phyloP scores from a whole-genome alignment of 768 basidiomycete species.

The Suillus ampliporus region DNA sequence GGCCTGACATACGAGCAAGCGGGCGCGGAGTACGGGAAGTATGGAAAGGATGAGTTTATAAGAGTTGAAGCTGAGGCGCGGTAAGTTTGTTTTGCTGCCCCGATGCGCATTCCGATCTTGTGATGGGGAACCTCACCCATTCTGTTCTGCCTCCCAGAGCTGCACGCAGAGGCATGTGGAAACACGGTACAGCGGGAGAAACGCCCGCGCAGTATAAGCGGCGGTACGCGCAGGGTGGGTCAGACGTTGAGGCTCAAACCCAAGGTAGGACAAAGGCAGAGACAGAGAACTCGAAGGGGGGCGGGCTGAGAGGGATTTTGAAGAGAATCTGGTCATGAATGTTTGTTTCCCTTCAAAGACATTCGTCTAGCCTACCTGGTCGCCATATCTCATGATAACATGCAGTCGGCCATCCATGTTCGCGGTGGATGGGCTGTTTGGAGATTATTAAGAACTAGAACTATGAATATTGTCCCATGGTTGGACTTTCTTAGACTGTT shows the following conservation, averaged over 20 bases:
- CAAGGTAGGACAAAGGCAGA: not conserved
- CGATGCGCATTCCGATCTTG: not conserved
- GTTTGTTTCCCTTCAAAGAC: not conserved
- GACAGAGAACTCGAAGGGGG: not conserved
- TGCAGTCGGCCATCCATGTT: not conserved
- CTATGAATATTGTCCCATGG: not conserved
- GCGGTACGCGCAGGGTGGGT: constrained; percentile 47
- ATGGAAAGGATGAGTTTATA: constrained; percentile 68
- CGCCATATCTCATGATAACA: not conserved
- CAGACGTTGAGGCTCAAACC: not conserved
- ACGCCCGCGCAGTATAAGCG: constrained; percentile 85
- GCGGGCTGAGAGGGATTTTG: not conserved
- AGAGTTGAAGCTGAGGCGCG: constrained; percentile 67
- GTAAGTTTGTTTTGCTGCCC: constrained; percentile 47
- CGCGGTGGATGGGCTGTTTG: not conserved
- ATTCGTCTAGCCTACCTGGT: not conserved
- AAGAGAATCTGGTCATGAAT: constrained; percentile 8
- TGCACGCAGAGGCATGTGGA: constrained; percentile 80
- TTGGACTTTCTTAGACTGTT: not conserved
- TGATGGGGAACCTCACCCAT: not conserved
- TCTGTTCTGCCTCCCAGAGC: constrained; percentile 42
- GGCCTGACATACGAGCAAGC: constrained; percentile 76
- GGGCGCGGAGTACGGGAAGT: constrained; percentile 80
- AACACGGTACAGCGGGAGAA: constrained; percentile 55
- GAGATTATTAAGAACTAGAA: not conserved